Evolutionary conservation across 2,329 filamentous ascomycete species (phyloP).

Genomic region (Huntiella savannae): DNA sequence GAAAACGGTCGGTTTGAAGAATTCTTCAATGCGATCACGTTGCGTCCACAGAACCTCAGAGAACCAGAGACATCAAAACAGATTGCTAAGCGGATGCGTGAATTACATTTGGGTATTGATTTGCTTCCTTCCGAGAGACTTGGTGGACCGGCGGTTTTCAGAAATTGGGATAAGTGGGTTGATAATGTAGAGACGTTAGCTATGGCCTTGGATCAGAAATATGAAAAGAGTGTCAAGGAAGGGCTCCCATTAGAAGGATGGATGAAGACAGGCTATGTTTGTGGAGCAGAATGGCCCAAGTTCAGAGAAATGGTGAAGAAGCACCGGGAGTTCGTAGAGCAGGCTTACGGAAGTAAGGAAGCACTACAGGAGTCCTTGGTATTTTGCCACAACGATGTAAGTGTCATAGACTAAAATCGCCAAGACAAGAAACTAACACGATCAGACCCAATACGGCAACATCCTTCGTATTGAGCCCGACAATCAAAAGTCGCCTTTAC

Average conservation of each 20-base stretch:
- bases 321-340: slow-evolving; percentile 57
- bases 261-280: slow-evolving; percentile 56
- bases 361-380: slow-evolving; percentile 58
- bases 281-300: slow-evolving; percentile 61
- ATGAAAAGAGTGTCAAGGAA: slow-evolving; percentile 19
- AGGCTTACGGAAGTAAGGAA: slow-evolving; percentile 46
- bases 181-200: slow-evolving; percentile 42
- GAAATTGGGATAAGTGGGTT: slow-evolving; percentile 90
- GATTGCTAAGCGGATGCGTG: slow-evolving; percentile 94
- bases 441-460: slow-evolving; percentile 91
- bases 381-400: slow-evolving; percentile 94
- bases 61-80: slow-evolving; percentile 69
- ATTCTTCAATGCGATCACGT: slow-evolving; percentile 67
- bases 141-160: slow-evolving; percentile 66
- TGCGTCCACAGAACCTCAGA: slow-evolving; percentile 59
- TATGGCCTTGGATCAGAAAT: slow-evolving; percentile 36
- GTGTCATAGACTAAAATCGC: slow-evolving; percentile 16
- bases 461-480: slow-evolving; percentile 57
- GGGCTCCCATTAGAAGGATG: slow-evolving; percentile 28
- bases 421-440: background rate
- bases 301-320: slow-evolving; percentile 59
- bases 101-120: slow-evolving; percentile 85
- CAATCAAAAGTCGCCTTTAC: slow-evolving; percentile 62
- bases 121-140: slow-evolving; percentile 60
- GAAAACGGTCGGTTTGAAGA: slow-evolving; percentile 91